phyloP scores from a whole-genome alignment of 108 stramenopile species.

The Cyclostephanos invisitatus region DNA sequence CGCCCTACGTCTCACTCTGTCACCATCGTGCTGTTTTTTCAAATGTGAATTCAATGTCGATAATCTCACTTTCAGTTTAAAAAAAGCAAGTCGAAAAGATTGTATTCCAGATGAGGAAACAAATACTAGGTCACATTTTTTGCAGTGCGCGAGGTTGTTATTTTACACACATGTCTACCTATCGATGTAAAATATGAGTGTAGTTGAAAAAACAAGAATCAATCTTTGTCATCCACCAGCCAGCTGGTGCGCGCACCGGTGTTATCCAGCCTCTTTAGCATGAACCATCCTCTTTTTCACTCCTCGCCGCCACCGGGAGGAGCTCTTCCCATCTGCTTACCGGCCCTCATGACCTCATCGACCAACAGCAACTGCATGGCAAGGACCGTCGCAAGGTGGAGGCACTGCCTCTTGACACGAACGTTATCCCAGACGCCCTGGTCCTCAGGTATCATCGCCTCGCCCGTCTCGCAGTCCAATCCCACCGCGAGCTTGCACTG shows the following conservation, averaged over 20 bases:
- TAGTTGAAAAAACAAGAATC: background rate
- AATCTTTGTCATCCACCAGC: background rate
- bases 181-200: too few species aligned
- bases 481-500: conserved; percentile 79
- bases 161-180: too few species aligned
- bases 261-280: background rate
- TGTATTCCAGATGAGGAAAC: too few species aligned
- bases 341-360: conserved; percentile 99
- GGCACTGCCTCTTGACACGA: conserved; percentile 94
- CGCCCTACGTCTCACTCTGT: too few species aligned
- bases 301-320: conserved; percentile 48
- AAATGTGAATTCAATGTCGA: too few species aligned
- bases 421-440: conserved; percentile 98
- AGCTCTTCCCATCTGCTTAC: conserved; percentile 93
- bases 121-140: too few species aligned
- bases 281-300: background rate
- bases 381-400: conserved; percentile 94
- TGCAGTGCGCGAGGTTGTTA: too few species aligned
- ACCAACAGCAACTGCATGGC: conserved; percentile 98
- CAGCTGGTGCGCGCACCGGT: background rate
- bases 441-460: conserved; percentile 91
- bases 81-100: too few species aligned
- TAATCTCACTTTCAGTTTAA: too few species aligned
- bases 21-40: too few species aligned
- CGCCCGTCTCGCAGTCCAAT: conserved; percentile 90